A percentile compares a stretch with the other conserved stretches of the same genome.
Evolutionary conservation across 2,329 filamentous ascomycete species (phyloP).

Genomic region (Fusarium pilosicola): DNA sequence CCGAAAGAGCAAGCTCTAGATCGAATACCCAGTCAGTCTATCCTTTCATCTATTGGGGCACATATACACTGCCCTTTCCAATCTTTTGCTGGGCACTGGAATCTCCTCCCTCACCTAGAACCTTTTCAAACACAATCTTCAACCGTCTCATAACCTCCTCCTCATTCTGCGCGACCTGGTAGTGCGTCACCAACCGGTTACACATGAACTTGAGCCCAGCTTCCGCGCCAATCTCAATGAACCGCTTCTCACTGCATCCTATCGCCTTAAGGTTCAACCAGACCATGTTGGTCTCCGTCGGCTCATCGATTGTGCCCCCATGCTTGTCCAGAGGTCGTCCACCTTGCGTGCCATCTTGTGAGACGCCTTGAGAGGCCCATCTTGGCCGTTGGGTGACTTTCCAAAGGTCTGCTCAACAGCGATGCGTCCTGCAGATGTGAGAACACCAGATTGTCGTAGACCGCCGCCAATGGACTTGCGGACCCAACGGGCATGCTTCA

Average conservation of each 20-base stretch:
- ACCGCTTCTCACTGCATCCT: slow-evolving; percentile 54
- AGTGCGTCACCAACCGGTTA: slow-evolving; percentile 59
- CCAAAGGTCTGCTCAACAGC: slow-evolving; percentile 66
- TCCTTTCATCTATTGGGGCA: slow-evolving; percentile 26
- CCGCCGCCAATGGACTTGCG: slow-evolving; percentile 82
- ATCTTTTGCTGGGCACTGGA: slow-evolving; percentile 21
- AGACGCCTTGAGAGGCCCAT: slow-evolving; percentile 67
- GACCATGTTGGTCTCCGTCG: slow-evolving; percentile 91
- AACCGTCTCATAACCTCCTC: slow-evolving; percentile 69
- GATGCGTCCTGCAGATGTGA: slow-evolving; percentile 76
- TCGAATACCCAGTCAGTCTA: not conserved
- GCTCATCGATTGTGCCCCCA: slow-evolving; percentile 73
- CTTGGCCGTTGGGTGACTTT: slow-evolving; percentile 49
- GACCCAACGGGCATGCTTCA: slow-evolving; percentile 55
- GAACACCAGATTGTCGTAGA: slow-evolving; percentile 75
- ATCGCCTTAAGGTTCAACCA: slow-evolving; percentile 79
- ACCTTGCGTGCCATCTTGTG: slow-evolving; percentile 72
- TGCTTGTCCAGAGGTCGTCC: slow-evolving; percentile 75
- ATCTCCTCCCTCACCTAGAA: slow-evolving; percentile 41
- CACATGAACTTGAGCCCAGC: slow-evolving; percentile 55
- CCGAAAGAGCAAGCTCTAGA: not conserved
- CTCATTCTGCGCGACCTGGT: slow-evolving; percentile 69
- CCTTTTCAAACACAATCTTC: slow-evolving; percentile 61
- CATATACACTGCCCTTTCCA: slow-evolving; percentile 44
- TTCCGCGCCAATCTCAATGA: slow-evolving; percentile 54